A percentile compares a stretch with the other conserved stretches of the same genome.
Conservation (phyloP, 129 eudicot species). For the Smallanthus sonchifolius region DNA sequence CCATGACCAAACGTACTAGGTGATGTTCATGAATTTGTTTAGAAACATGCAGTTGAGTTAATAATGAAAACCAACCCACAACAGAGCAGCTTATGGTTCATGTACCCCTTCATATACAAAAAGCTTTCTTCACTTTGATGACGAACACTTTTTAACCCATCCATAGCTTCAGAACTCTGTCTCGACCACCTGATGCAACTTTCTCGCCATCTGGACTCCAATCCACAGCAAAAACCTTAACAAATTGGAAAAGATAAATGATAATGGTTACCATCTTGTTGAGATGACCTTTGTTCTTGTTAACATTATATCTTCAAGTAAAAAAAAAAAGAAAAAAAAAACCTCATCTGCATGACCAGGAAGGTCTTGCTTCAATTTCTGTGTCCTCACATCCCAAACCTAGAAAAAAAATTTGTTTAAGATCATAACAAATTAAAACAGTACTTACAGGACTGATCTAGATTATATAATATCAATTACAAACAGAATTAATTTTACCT, state of each 20-base stretch:
- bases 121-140: background rate
- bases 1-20: background rate
- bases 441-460: background rate
- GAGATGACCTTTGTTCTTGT: background rate
- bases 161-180: slow-evolving; percentile 88
- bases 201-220: slow-evolving; percentile 99
- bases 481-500: slow-evolving; percentile 38
- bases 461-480: background rate
- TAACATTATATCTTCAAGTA: background rate
- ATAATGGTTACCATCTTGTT: background rate
- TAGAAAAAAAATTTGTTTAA: slow-evolving; percentile 25
- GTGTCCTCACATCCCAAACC: slow-evolving; percentile 94
- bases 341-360: slow-evolving; percentile 99
- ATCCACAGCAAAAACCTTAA: slow-evolving; percentile 90
- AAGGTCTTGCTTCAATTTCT: slow-evolving; percentile 86
- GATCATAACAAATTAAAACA: background rate
- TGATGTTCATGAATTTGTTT: background rate
- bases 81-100: background rate
- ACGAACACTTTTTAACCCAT: slow-evolving; percentile 52
- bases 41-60: background rate
- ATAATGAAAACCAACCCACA: background rate
- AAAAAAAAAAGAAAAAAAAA: background rate
- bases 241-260: background rate
- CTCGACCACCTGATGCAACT: slow-evolving; percentile 96
- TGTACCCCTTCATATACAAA: slow-evolving; percentile 16